Conservation (phyloP, 2,329 filamentous ascomycete genomes). For the Colletotrichum sp. region DNA sequence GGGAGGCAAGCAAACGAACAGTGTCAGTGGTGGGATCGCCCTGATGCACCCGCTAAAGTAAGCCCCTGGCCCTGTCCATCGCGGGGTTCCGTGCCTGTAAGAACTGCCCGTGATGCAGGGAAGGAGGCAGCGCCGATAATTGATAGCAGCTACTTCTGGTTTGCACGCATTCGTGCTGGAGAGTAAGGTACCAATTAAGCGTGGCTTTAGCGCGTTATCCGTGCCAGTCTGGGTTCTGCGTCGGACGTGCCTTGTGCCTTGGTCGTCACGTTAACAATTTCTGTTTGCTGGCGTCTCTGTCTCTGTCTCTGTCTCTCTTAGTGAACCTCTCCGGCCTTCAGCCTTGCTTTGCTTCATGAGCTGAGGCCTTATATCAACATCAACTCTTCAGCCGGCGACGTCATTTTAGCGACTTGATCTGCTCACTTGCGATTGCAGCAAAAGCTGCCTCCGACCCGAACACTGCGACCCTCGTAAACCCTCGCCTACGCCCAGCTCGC, state of each 20-base stretch:
- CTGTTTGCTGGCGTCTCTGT: background rate
- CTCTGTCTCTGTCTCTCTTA: background rate
- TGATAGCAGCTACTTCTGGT: constrained; percentile 5
- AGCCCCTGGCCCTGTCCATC: constrained; percentile 19
- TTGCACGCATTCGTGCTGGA: background rate
- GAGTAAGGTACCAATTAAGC: constrained; percentile 8
- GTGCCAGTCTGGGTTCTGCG: background rate
- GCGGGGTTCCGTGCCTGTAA: constrained; percentile 18
- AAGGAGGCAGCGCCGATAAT: background rate
- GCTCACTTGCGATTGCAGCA: background rate
- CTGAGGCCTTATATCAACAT: background rate
- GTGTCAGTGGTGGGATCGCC: constrained; percentile 14
- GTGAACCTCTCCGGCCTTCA: background rate
- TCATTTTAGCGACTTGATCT: background rate
- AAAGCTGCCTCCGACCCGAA: background rate
- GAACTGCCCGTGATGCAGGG: constrained; percentile 3
- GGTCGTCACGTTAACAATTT: constrained; percentile 17
- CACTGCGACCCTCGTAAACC: background rate
- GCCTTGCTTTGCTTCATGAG: constrained; percentile 8
- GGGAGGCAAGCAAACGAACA: background rate
- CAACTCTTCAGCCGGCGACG: background rate
- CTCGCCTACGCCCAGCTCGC: background rate
- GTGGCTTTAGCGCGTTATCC: constrained; percentile 7
- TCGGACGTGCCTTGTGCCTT: background rate
- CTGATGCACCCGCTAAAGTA: constrained; percentile 18